Base-by-base conservation (phyloP, 176 grass and related monocot species). In the Juncus effusus region DNA sequence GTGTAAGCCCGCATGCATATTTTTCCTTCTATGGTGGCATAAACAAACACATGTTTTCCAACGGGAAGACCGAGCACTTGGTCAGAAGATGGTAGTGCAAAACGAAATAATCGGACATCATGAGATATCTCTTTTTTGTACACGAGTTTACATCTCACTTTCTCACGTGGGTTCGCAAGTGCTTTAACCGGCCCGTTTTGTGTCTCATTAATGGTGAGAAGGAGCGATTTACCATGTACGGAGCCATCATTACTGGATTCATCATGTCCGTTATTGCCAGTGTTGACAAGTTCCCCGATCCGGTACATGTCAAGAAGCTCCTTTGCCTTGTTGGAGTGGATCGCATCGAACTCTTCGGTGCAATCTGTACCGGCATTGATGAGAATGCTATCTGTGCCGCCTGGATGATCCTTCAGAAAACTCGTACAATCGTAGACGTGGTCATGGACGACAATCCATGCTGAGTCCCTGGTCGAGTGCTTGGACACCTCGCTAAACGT, bases 271-370 rank as follows among this genome's bases (percentile, higher is more conserved):
- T 47, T 47, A 28, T 28, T 28, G 11, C 45, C 82, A 0, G 76
- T 58, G 59, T 3, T 8, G 16, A 80, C 3, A 62, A 95, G 78
- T 59, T 95, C 83, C 2, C 90, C 90, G 52, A 95, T 61, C 64
- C 68, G 77, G 80, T 95, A 95, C 35, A 55, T 62, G 49, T 73
- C 81, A 41, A 95, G 83, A 45, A 90, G 65, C 0, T 36, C 67
- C 0, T 61, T 68, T 3, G 90, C 90, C 75, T 82, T 90, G 72
- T 82, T 80, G 37, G 90, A 95, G 59, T 97, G 94, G 72, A 97
- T 97, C 67, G 88, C 79, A 19, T 92, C 94, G 56, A 97, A 97
- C 68, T 92, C 94, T 65, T 92, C 94, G 51, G 88, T 89, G 80
- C 88, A 97, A 67, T 97, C 93, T 6, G 72, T 62, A 37, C 93